phyloP scores from a whole-genome alignment of 2,329 filamentous ascomycete genomes.

The Cordyceps tenuipes region DNA sequence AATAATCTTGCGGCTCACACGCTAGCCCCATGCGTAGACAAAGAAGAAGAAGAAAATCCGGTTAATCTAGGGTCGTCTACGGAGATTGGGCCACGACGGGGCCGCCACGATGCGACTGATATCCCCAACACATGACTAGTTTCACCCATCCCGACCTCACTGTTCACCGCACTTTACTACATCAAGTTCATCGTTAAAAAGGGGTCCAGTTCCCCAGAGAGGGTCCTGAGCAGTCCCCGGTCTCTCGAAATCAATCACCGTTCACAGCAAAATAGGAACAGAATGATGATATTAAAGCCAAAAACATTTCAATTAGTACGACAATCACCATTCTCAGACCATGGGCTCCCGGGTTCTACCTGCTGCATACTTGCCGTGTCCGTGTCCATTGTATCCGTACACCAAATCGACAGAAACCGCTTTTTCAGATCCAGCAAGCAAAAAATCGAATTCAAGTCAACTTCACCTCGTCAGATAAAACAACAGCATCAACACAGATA shows the following conservation, averaged over 20 bases:
- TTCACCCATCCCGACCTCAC: conserved; percentile 1
- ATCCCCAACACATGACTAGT: conserved; percentile 9
- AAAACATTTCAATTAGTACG: conserved; percentile 4
- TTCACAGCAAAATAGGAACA: background rate
- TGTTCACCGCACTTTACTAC: conserved; percentile 1
- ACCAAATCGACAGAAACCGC: conserved; percentile 1
- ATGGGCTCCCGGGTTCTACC: background rate
- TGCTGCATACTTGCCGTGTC: background rate
- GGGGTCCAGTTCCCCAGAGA: background rate
- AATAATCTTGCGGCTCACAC: too few relatives aligned
- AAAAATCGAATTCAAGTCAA: conserved; percentile 4
- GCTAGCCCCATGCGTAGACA: background rate
- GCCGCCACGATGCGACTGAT: background rate
- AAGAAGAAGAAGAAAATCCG: background rate
- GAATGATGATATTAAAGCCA: background rate
- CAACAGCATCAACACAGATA: conserved; percentile 5
- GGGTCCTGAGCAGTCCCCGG: background rate
- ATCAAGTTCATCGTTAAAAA: background rate
- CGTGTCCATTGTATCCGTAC: background rate
- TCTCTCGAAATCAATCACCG: background rate
- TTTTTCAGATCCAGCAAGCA: conserved; percentile 6
- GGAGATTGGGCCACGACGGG: background rate
- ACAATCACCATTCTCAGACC: background rate
- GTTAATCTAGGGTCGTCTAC: background rate
- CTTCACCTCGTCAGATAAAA: background rate